Evolutionary conservation across 768 basidiomycete genomes (phyloP).

Genomic region (Tylopilus intermedius): DNA sequence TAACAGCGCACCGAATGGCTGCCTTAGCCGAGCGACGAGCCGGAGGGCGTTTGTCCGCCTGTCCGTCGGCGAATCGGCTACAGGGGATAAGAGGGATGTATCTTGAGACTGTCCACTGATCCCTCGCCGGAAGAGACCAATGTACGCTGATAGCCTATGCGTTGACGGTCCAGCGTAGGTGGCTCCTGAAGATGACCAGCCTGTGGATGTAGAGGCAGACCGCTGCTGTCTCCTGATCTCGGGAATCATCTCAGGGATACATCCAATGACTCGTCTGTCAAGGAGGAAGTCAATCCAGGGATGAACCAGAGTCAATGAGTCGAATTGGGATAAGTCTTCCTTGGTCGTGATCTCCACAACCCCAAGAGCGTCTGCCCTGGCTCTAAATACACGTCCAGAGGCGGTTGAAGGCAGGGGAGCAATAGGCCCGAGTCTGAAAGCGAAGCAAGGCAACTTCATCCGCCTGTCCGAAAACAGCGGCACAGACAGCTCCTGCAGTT

Average conservation of each 20-base stretch:
- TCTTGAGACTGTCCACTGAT: neutral
- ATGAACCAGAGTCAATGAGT: conserved; percentile 1
- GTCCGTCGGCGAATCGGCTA: neutral
- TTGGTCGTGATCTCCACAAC: conserved; percentile 6
- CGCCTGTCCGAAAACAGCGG: neutral
- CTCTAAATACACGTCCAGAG: neutral
- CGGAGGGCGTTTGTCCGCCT: neutral
- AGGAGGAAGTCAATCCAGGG: conserved; percentile 14
- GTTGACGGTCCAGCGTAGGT: neutral
- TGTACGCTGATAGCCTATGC: neutral
- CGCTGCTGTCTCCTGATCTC: neutral
- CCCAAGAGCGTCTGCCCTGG: neutral
- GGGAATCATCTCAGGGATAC: neutral
- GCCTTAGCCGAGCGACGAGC: neutral
- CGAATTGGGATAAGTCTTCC: conserved; percentile 3
- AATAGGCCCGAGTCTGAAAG: conserved; percentile 1
- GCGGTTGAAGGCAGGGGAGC: neutral
- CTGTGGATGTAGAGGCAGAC: neutral
- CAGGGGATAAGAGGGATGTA: neutral
- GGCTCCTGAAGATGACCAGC: neutral
- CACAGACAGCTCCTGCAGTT: neutral
- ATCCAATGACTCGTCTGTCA: neutral
- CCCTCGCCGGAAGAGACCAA: neutral
- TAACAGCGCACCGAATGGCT: neutral
- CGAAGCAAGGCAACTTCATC: conserved; percentile 11